Percentiles rank a stretch among this genome's conserved stretches.
Evolutionary conservation across 2,329 filamentous ascomycete species (phyloP).

Genomic region (Eutypella sp.): DNA sequence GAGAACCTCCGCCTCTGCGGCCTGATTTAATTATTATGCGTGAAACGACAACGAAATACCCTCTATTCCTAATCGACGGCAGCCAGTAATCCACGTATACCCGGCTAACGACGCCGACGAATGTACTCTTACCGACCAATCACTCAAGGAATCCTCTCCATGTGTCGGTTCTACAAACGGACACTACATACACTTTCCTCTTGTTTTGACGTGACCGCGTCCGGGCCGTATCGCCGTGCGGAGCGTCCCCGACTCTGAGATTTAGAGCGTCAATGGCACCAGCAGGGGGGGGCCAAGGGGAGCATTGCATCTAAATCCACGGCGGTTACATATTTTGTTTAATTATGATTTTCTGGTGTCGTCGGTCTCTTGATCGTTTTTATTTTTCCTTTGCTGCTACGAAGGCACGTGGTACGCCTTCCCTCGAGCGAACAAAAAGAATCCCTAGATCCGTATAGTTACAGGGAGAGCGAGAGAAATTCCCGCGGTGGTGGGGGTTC

Average conservation of each 20-base stretch:
- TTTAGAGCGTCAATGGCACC: constrained; percentile 16
- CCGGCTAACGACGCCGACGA: constrained; percentile 28
- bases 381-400: constrained; percentile 21
- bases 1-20: constrained; percentile 96
- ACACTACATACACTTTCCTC: constrained; percentile 17
- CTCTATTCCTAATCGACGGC: constrained; percentile 17
- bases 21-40: constrained; percentile 68
- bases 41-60: constrained; percentile 16
- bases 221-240: constrained; percentile 15
- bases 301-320: constrained; percentile 28
- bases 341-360: constrained; percentile 39
- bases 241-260: constrained; percentile 17
- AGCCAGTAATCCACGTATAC: constrained; percentile 26
- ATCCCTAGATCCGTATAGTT: constrained; percentile 11
- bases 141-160: constrained; percentile 23
- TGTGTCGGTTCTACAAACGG: constrained; percentile 25
- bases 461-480: too few species aligned
- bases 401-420: constrained; percentile 18
- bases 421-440: constrained; percentile 18
- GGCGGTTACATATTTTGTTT: constrained; percentile 48
- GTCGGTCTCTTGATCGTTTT: constrained; percentile 23
- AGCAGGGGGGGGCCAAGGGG: constrained; percentile 12
- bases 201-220: constrained; percentile 18
- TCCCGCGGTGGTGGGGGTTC: constrained; percentile 1
- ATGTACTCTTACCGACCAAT: constrained; percentile 20